Evolutionary conservation across 2,329 filamentous ascomycete genomes (phyloP), one percentile per base, ranked within the genome.

Genomic region (Nothophaeocryptopus gaeumannii): DNA sequence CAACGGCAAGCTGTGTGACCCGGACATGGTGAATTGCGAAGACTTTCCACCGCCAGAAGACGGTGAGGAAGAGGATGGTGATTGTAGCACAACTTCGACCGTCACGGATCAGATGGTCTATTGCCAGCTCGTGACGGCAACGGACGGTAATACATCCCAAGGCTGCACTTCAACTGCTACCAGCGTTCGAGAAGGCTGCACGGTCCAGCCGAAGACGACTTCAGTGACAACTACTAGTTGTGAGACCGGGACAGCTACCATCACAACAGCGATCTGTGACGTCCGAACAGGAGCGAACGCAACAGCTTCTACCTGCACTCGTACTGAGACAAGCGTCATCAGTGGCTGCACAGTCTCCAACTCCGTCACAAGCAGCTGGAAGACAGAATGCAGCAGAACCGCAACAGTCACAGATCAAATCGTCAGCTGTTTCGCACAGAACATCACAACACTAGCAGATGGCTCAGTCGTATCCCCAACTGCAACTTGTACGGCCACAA

Each of bases 351-450:
- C n/a, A 8, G 43, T 45, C 14, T 36, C 33, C n/a, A 35, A 45
- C 30, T 9, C 33, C 10, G 43, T 44, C 4, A 52, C 55, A 12
- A 45, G 52, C 9, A 29, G 39, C 9, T 38, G 45, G 16, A 52
- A 37, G 7, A 57, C 52, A 3, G 41, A 33, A 15, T 52, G 46
- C 32, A 47, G 31, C 15, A 50, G 29, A 10, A 40, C 32, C 12
- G 51, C 40, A 8, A 56, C 53, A 8, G 50, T 50, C n/a, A 56
- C 53, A 11, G 46, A 56, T 15, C 26, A 36, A 4, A 45, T 32
- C 7, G 32, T 33, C 5, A 40, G 36, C 33, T 56, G 53, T 37
- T 56, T 53, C 39, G 50, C 46, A 1, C 15, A 40, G 5, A 41
- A 41, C 12, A 12, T 5, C 12, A 33, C 45, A n/a, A 47, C 44